Conservation (phyloP, 495 filamentous ascomycete species). For the Neurospora cerealis region DNA sequence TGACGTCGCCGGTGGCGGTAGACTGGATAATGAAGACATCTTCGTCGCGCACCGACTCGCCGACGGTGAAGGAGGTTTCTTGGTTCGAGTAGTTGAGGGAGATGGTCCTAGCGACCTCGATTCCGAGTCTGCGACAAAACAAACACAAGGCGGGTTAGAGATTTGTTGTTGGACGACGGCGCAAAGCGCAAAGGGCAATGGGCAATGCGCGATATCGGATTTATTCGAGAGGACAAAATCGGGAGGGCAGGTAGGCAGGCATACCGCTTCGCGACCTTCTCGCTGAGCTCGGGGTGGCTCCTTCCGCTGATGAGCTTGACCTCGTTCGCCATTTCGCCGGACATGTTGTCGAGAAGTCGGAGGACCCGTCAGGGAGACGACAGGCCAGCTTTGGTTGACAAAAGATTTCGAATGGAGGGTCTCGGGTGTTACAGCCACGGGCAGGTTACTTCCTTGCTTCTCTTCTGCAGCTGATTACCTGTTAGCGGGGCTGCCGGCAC, state of each 20-base stretch:
- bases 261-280: slow-evolving; percentile 85
- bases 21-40: slow-evolving; percentile 98
- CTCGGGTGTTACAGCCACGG: background rate
- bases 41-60: slow-evolving; percentile 93
- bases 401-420: slow-evolving; percentile 5
- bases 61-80: slow-evolving; percentile 93
- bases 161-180: slow-evolving; percentile 1
- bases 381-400: slow-evolving; percentile 4
- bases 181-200: background rate
- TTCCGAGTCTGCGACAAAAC: slow-evolving; percentile 57
- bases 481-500: slow-evolving; percentile 18
- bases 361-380: slow-evolving; percentile 10
- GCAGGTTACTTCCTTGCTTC: slow-evolving; percentile 8
- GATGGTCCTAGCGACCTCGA: slow-evolving; percentile 92
- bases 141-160: background rate
- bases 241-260: slow-evolving; percentile 1
- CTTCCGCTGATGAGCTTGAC: slow-evolving; percentile 95
- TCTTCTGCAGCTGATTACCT: slow-evolving; percentile 8
- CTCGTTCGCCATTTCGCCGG: slow-evolving; percentile 60
- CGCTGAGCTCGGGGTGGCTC: slow-evolving; percentile 85
- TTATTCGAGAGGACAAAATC: background rate
- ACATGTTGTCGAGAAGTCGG: slow-evolving; percentile 20
- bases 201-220: background rate
- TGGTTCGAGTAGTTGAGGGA: slow-evolving; percentile 96
- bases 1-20: slow-evolving; percentile 91